Evolutionary conservation across 805 yeast species (phyloP).

Genomic region (Nakazawaea ishiwadae): DNA sequence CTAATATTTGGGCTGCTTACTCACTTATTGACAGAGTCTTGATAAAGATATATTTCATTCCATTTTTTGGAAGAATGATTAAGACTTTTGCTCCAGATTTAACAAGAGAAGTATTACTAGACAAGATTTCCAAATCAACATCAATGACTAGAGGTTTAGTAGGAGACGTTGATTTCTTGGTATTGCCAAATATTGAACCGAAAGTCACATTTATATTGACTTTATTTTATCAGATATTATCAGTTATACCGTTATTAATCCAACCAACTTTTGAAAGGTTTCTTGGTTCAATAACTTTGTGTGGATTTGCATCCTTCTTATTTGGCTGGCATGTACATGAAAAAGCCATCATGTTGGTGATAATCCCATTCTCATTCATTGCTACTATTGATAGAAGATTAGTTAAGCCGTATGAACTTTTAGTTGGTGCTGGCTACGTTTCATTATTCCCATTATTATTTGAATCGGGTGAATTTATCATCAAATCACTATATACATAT

Average conservation of each 20-base stretch:
- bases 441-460: constrained; percentile 84
- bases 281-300: constrained; percentile 77
- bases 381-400: constrained; percentile 68
- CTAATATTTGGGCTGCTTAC: constrained; percentile 94
- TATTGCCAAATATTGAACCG: constrained; percentile 80
- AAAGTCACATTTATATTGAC: constrained; percentile 73
- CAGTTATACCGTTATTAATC: constrained; percentile 64
- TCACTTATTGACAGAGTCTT: constrained; percentile 75
- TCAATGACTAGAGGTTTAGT: constrained; percentile 76
- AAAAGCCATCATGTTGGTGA: constrained; percentile 87
- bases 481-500: constrained; percentile 72
- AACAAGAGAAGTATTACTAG: constrained; percentile 14
- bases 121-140: constrained; percentile 3
- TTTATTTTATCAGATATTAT: constrained; percentile 76
- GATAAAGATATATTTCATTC: constrained; percentile 38
- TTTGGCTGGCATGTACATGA: constrained; percentile 99
- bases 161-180: constrained; percentile 80
- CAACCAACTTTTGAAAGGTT: constrained; percentile 77
- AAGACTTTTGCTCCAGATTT: constrained; percentile 25
- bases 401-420: constrained; percentile 62
- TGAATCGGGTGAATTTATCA: constrained; percentile 73
- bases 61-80: constrained; percentile 40
- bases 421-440: constrained; percentile 77
- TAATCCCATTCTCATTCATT: constrained; percentile 81
- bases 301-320: constrained; percentile 86